Conservation (phyloP, 306 rosid genomes). For the Casuarina cunninghamiana region DNA sequence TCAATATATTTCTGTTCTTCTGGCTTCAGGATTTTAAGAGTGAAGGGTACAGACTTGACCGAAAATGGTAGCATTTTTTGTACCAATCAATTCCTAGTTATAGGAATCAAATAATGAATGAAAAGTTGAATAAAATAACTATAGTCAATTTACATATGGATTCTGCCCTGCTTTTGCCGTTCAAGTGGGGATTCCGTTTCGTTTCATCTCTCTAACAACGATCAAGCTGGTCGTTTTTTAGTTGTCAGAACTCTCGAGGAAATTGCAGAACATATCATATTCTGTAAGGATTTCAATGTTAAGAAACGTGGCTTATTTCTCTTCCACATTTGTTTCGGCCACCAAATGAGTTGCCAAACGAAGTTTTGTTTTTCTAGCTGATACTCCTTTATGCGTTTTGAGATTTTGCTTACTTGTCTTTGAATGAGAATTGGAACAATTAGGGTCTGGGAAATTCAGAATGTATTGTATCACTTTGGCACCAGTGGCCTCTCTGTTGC, state of each 20-base stretch:
- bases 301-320: not conserved
- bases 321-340: not conserved
- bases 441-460: slow-evolving; percentile 41
- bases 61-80: too few relatives aligned
- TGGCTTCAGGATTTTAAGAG: too few relatives aligned
- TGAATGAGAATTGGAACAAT: slow-evolving; percentile 15
- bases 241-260: not conserved
- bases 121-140: too few relatives aligned
- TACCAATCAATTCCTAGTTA: too few relatives aligned
- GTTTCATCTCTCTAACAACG: slow-evolving; percentile 7
- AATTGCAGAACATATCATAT: not conserved
- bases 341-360: not conserved
- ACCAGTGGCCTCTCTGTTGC: slow-evolving; percentile 88
- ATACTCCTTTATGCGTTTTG: not conserved
- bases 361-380: not conserved
- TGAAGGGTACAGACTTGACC: too few relatives aligned
- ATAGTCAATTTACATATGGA: too few relatives aligned
- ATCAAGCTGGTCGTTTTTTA: not conserved
- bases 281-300: not conserved
- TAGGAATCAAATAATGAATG: too few relatives aligned
- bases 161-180: too few relatives aligned
- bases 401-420: not conserved
- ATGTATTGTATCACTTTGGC: slow-evolving; percentile 63
- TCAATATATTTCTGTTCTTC: too few relatives aligned
- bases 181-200: slow-evolving; percentile 5